A percentile compares a stretch with the other conserved stretches of the same genome.
These are phyloP conservation scores for Orbilia brochopaga DNA, from an alignment of 2,329 filamentous ascomycete species.

Conservation along the genomic window DNA sequence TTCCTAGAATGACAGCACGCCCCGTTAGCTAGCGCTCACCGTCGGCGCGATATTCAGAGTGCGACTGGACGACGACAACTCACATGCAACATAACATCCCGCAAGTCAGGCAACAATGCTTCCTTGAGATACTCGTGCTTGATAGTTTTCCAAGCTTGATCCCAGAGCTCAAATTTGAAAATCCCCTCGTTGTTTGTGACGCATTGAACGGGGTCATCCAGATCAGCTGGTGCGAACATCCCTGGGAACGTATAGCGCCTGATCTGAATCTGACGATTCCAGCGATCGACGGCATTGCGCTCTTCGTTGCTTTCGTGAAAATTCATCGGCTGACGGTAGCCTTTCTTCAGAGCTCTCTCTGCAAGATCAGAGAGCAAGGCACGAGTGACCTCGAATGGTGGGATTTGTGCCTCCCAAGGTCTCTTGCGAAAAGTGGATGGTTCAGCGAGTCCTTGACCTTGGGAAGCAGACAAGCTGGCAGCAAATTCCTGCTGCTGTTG, in stretches of 20 bases:
- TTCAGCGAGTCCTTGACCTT: no score
- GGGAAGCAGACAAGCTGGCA: no score
- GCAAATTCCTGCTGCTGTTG: no score
- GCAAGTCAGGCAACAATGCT: slow-evolving; percentile 20
- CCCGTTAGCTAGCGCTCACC: no score
- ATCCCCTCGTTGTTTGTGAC: slow-evolving; percentile 26
- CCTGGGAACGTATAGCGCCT: slow-evolving; percentile 13
- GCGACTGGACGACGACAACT: neutral
- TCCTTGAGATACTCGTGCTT: slow-evolving; percentile 19
- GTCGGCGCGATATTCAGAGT: neutral
- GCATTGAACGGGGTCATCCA: slow-evolving; percentile 25
- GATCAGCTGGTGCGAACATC: slow-evolving; percentile 1
- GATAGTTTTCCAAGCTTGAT: slow-evolving; percentile 14
- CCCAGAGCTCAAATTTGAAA: slow-evolving; percentile 30
- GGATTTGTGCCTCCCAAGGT: slow-evolving; percentile 1
- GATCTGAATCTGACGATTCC: neutral
- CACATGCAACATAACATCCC: slow-evolving; percentile 22
- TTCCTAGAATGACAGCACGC: neutral
- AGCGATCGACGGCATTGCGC: neutral
- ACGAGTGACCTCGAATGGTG: neutral
- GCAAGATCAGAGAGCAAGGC: slow-evolving; percentile 11
- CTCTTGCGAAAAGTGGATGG: no score
- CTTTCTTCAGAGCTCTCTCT: slow-evolving; percentile 16
- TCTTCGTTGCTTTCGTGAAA: slow-evolving; percentile 9
- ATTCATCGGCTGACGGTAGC: slow-evolving; percentile 39